Evolutionary conservation across 176 grass and related monocot genomes (phyloP), one percentile per base, ranked within the genome.

Genomic region (Ensete ventricosum): DNA sequence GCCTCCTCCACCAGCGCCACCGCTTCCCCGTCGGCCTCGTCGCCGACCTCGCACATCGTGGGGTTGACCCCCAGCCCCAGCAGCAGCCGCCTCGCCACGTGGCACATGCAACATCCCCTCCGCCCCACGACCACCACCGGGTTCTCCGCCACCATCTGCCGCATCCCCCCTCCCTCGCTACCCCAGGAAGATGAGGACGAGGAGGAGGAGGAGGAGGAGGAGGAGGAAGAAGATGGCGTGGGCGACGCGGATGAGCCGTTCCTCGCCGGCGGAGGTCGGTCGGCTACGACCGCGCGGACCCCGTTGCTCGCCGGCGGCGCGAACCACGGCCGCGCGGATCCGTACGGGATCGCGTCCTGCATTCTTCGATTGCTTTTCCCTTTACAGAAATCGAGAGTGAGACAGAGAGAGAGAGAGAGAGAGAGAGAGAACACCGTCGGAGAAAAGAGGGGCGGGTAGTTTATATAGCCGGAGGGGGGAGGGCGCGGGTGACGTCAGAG

Each of bases 51-150:
- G 75, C 78, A 86, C 64, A 91, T 84, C 24, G 78, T 78, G 0
- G 95, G 95, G 82, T 99, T 99, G 9, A 99, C 95, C 21, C 90
- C 95, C 23, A 94, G 90, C 20, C 86, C 86, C 54, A 87, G 90
- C 62, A 99, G 95, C 82, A 94, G 78, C 50, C 82, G 82, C 82
- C 86, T 87, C 62, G 93, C 95, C 1, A 94, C 88, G 80, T 99
- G 95, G 83, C 88, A 89, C 55, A 99, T 84, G 81, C 95, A 99
- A 82, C 95, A 98, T 20, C 86, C 94, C 75, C 80, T 71, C 81
- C 76, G 51, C 8, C 88, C 90, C 64, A 99, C 82, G 75, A 99
- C 88, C 55, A 91, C 72, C 73, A 84, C 90, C 8, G 95, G 82
- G 73, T 89, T 89, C 78, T 94, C 95, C 71, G 83, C 78, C 81